phyloP scores from a whole-genome alignment of 1,139 yeast genomes.

The Suzukiozyma palmioleophila region DNA sequence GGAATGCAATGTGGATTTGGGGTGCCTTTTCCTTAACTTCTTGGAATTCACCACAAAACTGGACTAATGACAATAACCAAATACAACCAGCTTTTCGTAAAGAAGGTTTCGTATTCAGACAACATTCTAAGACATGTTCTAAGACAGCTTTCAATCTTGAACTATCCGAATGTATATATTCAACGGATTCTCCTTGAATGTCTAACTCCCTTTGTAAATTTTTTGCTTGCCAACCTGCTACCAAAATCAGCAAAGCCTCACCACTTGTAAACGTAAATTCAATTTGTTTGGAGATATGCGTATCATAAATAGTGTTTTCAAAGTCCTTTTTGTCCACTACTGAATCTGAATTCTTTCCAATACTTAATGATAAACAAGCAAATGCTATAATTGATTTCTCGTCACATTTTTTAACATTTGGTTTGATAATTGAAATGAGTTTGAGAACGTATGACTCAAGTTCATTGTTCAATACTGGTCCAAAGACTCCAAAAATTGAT shows the following conservation, averaged over 20 bases:
- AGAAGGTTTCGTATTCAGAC: slow-evolving; percentile 67
- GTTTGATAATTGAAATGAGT: slow-evolving; percentile 29
- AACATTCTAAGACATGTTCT: slow-evolving; percentile 44
- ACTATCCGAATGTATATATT: slow-evolving; percentile 16
- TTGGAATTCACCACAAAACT: slow-evolving; percentile 57
- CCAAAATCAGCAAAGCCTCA: slow-evolving; percentile 70
- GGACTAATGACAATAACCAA: slow-evolving; percentile 79
- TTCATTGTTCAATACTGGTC: slow-evolving; percentile 19
- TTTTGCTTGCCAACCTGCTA: slow-evolving; percentile 74
- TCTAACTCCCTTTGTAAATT: slow-evolving; percentile 51
- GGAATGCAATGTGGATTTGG: slow-evolving; percentile 66
- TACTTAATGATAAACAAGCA: slow-evolving; percentile 50
- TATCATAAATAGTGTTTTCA: slow-evolving; percentile 42
- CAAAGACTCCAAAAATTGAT: slow-evolving; percentile 56
- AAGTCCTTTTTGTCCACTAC: slow-evolving; percentile 9
- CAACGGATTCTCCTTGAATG: slow-evolving; percentile 29
- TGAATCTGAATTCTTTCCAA: slow-evolving; percentile 10
- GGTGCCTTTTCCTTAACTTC: slow-evolving; percentile 42
- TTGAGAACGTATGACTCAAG: slow-evolving; percentile 13
- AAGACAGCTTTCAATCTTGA: slow-evolving; percentile 37
- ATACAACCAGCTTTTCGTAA: slow-evolving; percentile 75
- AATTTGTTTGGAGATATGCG: slow-evolving; percentile 63
- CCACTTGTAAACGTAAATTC: slow-evolving; percentile 79
- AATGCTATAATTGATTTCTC: slow-evolving; percentile 58
- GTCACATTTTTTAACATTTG: slow-evolving; percentile 51